Conservation (phyloP, 164 flowering plant species). For the grape (Vitis vinifera) region ASM3070453v1 NC_081812.1:22580501-22581000, state of each 20-base stretch:
- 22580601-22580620: too few species aligned
- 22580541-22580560: slow-evolving; percentile 6
- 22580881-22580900: background rate
- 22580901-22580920: background rate
- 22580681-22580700: too few species aligned
- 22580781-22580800: slow-evolving; percentile 2
- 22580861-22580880: background rate
- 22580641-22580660: too few species aligned
- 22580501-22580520: background rate
- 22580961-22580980: too few species aligned
- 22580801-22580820: slow-evolving; percentile 16
- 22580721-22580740: slow-evolving; percentile 6
- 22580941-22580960: background rate
- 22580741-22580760: slow-evolving; percentile 10
- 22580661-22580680: too few species aligned
- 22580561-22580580: background rate
- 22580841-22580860: background rate
- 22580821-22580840: slow-evolving; percentile 8
- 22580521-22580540: slow-evolving; percentile 6
- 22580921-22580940: background rate
- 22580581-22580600: too few species aligned
- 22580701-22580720: background rate
- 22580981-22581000: too few species aligned
- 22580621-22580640: too few species aligned
- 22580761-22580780: background rate